phyloP scores from a whole-genome alignment of 208 protist genomes.

The Leishmania guyanensis region DNA sequence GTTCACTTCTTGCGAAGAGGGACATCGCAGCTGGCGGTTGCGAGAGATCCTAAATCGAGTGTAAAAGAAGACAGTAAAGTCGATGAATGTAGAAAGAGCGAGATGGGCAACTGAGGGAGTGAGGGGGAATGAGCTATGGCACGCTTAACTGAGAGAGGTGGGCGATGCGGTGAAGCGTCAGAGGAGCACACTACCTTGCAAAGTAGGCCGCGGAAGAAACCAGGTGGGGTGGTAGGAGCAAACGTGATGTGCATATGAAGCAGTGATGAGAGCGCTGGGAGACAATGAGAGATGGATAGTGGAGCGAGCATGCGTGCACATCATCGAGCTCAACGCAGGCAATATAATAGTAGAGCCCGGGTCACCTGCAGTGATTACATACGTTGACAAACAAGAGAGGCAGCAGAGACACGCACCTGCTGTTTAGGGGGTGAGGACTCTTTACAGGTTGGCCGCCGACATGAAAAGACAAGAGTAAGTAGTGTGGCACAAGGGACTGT shows the following conservation, averaged over 20 bases:
- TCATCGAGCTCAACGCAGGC: background rate
- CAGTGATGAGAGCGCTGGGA: background rate
- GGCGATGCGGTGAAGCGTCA: background rate
- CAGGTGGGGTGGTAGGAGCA: background rate
- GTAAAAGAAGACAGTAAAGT: background rate
- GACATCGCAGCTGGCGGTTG: conserved; percentile 4
- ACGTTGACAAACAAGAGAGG: background rate
- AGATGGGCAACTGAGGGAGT: background rate
- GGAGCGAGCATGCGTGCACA: background rate
- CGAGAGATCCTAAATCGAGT: background rate
- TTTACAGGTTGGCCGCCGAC: background rate
- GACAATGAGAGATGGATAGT: background rate
- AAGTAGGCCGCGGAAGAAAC: background rate
- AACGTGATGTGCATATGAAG: background rate
- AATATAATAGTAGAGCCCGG: background rate
- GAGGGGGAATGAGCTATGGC: background rate
- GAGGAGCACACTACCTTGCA: background rate
- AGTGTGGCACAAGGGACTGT: background rate
- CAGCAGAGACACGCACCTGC: background rate
- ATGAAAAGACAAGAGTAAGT: background rate
- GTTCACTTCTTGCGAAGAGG: conserved; percentile 26
- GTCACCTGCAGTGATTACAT: too few relatives aligned
- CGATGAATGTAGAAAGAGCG: too few relatives aligned
- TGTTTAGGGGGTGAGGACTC: background rate
- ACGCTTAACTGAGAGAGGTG: background rate